Conservation (phyloP, 139 green algal genomes). For the Micractinium conductrix region DNA sequence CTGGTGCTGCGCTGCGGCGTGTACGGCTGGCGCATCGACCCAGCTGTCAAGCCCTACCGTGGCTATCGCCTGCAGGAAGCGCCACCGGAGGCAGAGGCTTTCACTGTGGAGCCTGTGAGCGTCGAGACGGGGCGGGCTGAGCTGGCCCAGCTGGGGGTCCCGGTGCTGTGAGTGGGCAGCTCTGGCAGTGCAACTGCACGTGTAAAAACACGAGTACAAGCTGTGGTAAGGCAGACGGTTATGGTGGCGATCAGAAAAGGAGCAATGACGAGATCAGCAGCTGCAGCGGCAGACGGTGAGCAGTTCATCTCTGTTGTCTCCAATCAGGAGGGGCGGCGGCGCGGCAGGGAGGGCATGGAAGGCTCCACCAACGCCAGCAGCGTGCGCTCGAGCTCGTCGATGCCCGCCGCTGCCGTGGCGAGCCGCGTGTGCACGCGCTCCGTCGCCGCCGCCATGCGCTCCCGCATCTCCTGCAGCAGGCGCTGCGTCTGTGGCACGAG, state of each 20-base stretch:
- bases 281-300: too few relatives aligned
- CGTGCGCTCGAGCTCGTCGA: not conserved
- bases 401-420: not conserved
- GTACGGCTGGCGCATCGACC: conserved; percentile 70
- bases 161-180: conserved; percentile 25
- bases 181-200: too few relatives aligned
- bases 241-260: too few relatives aligned
- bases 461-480: conserved; percentile 8
- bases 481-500: not conserved
- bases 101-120: conserved; percentile 36
- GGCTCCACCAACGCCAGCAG: not conserved
- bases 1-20: conserved; percentile 61
- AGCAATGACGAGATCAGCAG: too few relatives aligned
- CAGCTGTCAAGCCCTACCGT: conserved; percentile 63
- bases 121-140: conserved; percentile 25
- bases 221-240: too few relatives aligned
- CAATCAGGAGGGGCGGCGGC: too few relatives aligned
- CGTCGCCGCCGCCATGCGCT: not conserved
- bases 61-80: conserved; percentile 58
- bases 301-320: too few relatives aligned
- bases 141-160: conserved; percentile 28
- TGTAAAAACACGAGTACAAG: too few relatives aligned
- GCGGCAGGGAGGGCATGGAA: too few relatives aligned
- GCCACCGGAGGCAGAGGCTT: conserved; percentile 63
- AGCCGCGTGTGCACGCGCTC: not conserved